phyloP scores from a whole-genome alignment of 2,329 filamentous ascomycete species.

The Colletotrichum abscissum region DNA sequence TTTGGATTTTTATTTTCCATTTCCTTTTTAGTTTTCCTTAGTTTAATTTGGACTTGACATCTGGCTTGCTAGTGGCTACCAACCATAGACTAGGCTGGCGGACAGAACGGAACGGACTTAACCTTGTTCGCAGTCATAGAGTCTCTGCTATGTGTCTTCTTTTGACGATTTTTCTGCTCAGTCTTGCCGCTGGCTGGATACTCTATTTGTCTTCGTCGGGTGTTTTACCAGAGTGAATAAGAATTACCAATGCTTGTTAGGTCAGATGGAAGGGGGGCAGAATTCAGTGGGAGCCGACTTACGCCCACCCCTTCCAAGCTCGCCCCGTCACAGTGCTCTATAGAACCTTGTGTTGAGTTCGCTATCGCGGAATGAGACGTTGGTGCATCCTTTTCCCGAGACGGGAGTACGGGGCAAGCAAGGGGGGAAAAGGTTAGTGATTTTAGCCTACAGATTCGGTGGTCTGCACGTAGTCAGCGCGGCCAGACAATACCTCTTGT shows the following conservation, averaged over 20 bases:
- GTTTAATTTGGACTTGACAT: not conserved
- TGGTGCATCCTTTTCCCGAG: not conserved
- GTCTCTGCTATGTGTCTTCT: no score
- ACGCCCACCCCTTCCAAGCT: not conserved
- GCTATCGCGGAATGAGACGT: not conserved
- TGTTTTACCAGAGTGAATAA: not conserved
- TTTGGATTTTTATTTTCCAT: not conserved
- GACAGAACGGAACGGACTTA: not conserved
- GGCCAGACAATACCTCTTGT: not conserved
- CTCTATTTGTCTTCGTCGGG: not conserved
- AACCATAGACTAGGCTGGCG: not conserved
- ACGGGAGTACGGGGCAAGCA: not conserved
- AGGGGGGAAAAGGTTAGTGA: conserved; percentile 4
- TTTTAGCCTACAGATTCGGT: conserved; percentile 8
- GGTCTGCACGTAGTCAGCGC: not conserved
- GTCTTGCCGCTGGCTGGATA: not conserved
- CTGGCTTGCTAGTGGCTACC: not conserved
- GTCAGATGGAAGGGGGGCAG: not conserved
- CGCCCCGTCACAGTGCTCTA: not conserved
- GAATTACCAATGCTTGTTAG: not conserved
- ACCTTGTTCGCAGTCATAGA: not conserved
- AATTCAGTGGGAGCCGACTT: not conserved
- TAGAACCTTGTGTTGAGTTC: not conserved
- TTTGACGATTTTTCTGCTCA: not conserved
- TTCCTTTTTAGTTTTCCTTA: not conserved